These are phyloP conservation scores for Gnomoniopsis smithogilvyi DNA, from an alignment of 2,329 filamentous ascomycete species.

Conservation along the genomic window DNA sequence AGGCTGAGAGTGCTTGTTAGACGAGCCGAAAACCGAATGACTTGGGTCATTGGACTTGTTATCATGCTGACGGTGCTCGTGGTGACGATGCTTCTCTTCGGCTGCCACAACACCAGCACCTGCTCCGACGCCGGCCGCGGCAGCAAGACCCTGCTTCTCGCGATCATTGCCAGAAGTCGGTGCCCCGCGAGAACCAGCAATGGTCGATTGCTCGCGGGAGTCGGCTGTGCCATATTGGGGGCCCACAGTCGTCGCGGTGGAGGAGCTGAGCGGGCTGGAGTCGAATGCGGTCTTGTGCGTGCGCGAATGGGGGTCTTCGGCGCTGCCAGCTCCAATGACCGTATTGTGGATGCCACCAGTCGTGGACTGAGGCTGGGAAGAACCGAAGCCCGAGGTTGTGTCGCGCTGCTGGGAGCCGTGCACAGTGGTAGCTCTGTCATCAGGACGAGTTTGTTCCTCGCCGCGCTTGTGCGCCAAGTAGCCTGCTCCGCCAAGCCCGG, in stretches of 20 bases:
- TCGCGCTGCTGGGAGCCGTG: background rate
- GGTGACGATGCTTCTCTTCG: constrained; percentile 9
- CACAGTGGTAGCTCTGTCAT: background rate
- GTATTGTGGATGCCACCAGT: constrained; percentile 15
- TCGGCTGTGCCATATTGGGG: background rate
- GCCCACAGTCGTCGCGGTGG: background rate
- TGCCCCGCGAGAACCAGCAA: constrained; percentile 1
- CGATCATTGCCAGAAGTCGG: constrained; percentile 7
- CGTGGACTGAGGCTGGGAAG: background rate
- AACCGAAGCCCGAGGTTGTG: background rate
- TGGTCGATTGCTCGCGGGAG: constrained; percentile 2
- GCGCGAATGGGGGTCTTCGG: background rate
- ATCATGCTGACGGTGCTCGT: background rate
- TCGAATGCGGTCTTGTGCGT: background rate
- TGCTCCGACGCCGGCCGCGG: background rate
- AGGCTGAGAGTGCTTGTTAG: background rate
- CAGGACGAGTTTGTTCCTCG: background rate
- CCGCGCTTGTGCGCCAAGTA: background rate
- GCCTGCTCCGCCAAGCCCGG: constrained; percentile 5
- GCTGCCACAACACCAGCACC: constrained; percentile 10
- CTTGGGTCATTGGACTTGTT: background rate
- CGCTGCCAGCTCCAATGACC: constrained; percentile 8
- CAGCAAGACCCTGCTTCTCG: background rate
- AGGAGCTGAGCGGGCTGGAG: background rate
- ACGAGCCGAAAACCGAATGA: background rate